Evolutionary conservation across 169 alveolate species (phyloP).

Genomic region (Plasmodium relictum): DNA sequence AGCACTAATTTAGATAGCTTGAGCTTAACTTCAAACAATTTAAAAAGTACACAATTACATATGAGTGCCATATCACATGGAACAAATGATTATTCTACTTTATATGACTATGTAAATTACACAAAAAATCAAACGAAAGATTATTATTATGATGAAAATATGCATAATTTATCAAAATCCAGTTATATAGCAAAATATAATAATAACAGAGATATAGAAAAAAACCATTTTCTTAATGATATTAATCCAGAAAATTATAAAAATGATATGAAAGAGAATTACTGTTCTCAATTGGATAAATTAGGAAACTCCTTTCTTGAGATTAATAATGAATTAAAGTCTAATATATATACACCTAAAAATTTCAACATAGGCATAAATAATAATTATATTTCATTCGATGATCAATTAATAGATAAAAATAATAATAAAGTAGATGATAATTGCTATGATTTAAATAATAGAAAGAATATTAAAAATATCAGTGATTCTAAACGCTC

Average conservation of each 20-base stretch:
- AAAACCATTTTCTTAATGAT: not conserved
- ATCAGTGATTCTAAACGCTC: too few species aligned
- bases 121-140: conserved; percentile 16
- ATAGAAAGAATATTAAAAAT: too few species aligned
- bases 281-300: not conserved
- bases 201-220: not conserved
- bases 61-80: conserved; percentile 25
- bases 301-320: not conserved
- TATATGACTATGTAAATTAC: conserved; percentile 36
- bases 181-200: not conserved
- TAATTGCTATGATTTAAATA: too few species aligned
- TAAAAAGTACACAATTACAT: conserved; percentile 52
- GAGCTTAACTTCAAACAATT: conserved; percentile 20
- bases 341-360: not conserved
- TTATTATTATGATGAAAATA: conserved; percentile 13
- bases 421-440: too few species aligned
- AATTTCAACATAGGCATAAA: too few species aligned
- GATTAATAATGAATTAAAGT: not conserved
- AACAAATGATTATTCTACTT: conserved; percentile 44
- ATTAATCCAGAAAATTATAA: not conserved
- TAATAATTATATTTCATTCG: too few species aligned
- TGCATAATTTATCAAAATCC: conserved; percentile 2
- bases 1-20: conserved; percentile 19
- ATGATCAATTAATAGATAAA: too few species aligned
- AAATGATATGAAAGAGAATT: not conserved